Base-by-base conservation (phyloP, 1,284 basidiomycete species). In the Blastosporella zonata region DNA sequence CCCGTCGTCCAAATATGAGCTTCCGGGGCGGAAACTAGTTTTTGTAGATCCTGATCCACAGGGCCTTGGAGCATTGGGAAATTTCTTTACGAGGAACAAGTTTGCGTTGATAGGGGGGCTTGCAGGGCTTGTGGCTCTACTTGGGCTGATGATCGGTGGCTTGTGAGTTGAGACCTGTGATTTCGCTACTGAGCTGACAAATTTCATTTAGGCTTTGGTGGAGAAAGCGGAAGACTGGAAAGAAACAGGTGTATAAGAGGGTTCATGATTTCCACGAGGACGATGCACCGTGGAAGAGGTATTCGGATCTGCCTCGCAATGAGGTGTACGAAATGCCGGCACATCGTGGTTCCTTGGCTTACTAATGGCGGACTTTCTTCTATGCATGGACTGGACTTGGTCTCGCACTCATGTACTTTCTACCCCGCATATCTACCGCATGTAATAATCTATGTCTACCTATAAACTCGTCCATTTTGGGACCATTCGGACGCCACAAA, bases 31-130 rank as follows among this genome's bases (percentile, higher is more conserved):
- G 41, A 72, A 75, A 55, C 62, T 71, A 2, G 48, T 42, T 1
- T 79, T 79, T 57, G 69, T 70, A 13, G 73, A 80, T 60, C 78
- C 79, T 9, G 74, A 78, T 57, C 77, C 77, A 21, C 62, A 70
- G 54, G 75, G 74, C 5, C 18, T 75, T 12, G 56, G 42, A 21
- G 67, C 67, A 49, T 47, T 77, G 38, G 54, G 56, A 25, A 55
- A 57, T 2, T 79, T 79, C 57, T 61, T 79, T 36, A 54, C 54
- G 0, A 53, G 53, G 23, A 67, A 74, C 53, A 74, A 75, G 58
- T 63, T 69, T 49, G 67, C 67, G 38, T 57, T 80, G 18, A 63
- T 78, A 29, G 69, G 73, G 9, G 74, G 70, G 2, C 50, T 74
- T 5, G 56, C 72, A 41, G 73, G 68, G 3, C 55, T 71, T 22